These are phyloP conservation scores for Bipolaris gigantea DNA, from an alignment of 2,329 filamentous ascomycete species.

Conservation along the genomic window DNA sequence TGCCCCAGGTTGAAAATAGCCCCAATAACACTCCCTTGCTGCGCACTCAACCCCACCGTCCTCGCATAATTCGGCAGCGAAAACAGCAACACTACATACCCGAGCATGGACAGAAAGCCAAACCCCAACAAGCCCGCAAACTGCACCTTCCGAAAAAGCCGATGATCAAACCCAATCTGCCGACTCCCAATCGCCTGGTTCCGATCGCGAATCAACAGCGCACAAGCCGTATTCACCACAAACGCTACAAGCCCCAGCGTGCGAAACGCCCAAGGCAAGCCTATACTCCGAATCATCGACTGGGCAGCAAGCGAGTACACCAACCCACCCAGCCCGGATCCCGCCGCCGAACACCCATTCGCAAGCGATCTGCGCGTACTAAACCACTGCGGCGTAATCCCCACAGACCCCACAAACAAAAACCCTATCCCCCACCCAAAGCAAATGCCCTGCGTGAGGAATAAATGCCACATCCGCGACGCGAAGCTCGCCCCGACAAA, in stretches of 20 bases:
- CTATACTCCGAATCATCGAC: conserved; percentile 66
- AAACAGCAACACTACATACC: conserved; percentile 76
- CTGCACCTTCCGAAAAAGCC: conserved; percentile 63
- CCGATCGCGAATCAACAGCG: conserved; percentile 67
- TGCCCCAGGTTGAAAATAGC: conserved; percentile 71
- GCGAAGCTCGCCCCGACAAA: conserved; percentile 73
- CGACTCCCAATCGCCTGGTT: conserved; percentile 71
- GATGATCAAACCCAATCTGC: conserved; percentile 62
- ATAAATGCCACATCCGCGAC: conserved; percentile 70
- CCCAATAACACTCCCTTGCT: conserved; percentile 70
- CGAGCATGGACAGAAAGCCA: conserved; percentile 72
- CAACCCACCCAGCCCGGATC: conserved; percentile 74
- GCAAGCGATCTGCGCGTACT: conserved; percentile 67
- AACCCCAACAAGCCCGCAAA: conserved; percentile 68
- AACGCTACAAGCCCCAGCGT: conserved; percentile 66
- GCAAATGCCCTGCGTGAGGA: conserved; percentile 72
- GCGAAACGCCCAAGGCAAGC: conserved; percentile 68
- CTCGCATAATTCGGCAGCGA: conserved; percentile 73
- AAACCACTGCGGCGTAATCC: conserved; percentile 75
- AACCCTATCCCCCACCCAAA: conserved; percentile 82
- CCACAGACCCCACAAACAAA: conserved; percentile 69
- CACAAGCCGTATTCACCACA: conserved; percentile 65
- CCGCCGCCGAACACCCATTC: conserved; percentile 68
- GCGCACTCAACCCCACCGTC: conserved; percentile 65
- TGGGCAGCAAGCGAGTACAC: conserved; percentile 68